Base-by-base conservation (phyloP, 768 basidiomycete species). In the Trametes maxima region DNA sequence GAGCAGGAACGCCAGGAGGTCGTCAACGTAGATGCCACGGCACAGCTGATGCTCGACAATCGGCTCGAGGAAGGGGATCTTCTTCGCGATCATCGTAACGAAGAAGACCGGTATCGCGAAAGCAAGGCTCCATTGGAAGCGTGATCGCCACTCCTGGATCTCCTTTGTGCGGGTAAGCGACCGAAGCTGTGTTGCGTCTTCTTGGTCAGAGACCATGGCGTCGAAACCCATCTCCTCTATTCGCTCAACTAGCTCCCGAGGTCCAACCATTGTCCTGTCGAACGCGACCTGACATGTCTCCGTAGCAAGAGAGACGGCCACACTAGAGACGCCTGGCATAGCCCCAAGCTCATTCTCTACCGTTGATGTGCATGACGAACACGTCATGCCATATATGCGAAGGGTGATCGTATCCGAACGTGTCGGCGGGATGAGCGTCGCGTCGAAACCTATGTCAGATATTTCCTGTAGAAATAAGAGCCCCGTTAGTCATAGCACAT, bases 91-190 rank as follows among this genome's bases (percentile, higher is more conserved):
- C 95, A 98, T 98, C 61, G 83, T 81, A 55, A 98, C 77, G 73
- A 97, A 85, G 77, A 98, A 98, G 42, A 95, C 94, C n/a, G 97
- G 97, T 0, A 95, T 63, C 52, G 94, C 94, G 70, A 99, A 96
- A 10, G 77, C 68, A 28, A 89, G 64, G 71, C 88, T 85, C 80
- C 86, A 87, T 37, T 85, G 71, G 77, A 98, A 88, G 22, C 94
- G 87, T 19, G 75, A 74, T 45, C 85, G 80, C 97, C 97, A 99
- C 70, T 95, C 90, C 65, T 90, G 81, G 43, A 98, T 89, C 74
- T 98, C 97, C 74, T 93, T 94, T 33, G 89, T 89, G 11, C 92
- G 87, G 3, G 88, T 89, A 56, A 97, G 87, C 0, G 93, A 94
- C 54, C 86, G 86, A 11, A 93, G 78, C 72, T 97, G 94, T 6